Evolutionary conservation across 306 rosid species (phyloP).

Genomic region (Vachellia pachyceras): DNA sequence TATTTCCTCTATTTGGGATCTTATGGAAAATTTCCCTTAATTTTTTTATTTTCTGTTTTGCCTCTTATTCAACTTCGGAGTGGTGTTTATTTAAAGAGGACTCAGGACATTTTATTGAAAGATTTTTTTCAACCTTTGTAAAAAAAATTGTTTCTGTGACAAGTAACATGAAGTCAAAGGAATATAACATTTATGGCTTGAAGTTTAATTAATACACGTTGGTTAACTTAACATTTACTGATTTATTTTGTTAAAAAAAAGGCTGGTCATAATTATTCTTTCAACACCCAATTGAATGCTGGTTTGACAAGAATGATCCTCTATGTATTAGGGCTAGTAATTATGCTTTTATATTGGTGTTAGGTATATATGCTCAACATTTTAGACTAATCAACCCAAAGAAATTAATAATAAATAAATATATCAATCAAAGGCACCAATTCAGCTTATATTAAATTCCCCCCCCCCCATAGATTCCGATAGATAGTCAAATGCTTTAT

Average conservation of each 20-base stretch:
- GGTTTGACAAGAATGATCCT: conserved; percentile 32
- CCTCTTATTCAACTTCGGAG: no score
- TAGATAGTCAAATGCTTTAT: conserved; percentile 15
- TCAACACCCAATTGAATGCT: conserved; percentile 25
- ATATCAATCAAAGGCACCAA: not conserved
- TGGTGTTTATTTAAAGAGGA: no score
- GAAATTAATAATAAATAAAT: conserved; percentile 22
- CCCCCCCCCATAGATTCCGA: not conserved
- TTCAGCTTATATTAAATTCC: not conserved
- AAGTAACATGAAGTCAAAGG: not conserved
- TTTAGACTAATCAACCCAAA: conserved; percentile 20
- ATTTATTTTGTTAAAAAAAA: not conserved
- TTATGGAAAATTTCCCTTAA: no score
- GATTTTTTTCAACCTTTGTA: no score
- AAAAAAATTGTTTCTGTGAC: no score
- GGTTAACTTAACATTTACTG: not conserved
- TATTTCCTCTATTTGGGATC: no score
- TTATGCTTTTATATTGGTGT: conserved; percentile 51
- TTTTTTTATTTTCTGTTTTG: no score
- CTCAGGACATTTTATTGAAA: no score
- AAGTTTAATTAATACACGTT: conserved; percentile 5
- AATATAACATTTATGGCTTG: not conserved
- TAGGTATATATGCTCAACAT: conserved; percentile 49
- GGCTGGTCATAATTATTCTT: not conserved
- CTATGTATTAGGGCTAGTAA: conserved; percentile 31